These are phyloP conservation scores for Naganishia albida DNA, from an alignment of 1,284 basidiomycete genomes.

Conservation along the genomic window DNA sequence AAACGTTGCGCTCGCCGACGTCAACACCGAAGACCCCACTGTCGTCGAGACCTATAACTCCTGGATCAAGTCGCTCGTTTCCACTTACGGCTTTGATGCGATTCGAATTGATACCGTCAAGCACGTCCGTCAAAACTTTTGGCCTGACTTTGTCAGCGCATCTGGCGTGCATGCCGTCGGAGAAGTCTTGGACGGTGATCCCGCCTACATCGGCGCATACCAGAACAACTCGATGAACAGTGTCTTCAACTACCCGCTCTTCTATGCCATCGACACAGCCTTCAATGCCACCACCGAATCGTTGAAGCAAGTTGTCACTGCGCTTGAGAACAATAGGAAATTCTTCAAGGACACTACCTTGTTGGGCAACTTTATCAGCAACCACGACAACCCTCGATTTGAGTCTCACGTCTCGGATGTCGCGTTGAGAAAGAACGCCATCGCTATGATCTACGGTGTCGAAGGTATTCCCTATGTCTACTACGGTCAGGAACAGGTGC, in stretches of 20 bases:
- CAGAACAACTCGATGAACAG: conserved; percentile 57
- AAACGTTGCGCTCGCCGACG: conserved; percentile 51
- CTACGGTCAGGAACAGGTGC: conserved; percentile 59
- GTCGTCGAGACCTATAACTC: conserved; percentile 51
- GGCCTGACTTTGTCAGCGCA: conserved; percentile 54
- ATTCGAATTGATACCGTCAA: conserved; percentile 57
- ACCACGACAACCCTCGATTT: conserved; percentile 56
- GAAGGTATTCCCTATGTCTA: conserved; percentile 63
- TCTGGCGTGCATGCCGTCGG: conserved; percentile 56
- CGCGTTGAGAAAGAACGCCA: conserved; percentile 55
- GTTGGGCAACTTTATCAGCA: conserved; percentile 56
- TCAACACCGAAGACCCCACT: conserved; percentile 56
- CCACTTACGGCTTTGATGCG: conserved; percentile 54
- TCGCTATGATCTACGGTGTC: conserved; percentile 54
- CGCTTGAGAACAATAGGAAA: conserved; percentile 46
- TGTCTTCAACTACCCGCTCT: conserved; percentile 62
- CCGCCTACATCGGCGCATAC: conserved; percentile 48
- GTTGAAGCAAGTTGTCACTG: conserved; percentile 37
- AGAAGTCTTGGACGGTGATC: conserved; percentile 56
- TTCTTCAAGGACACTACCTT: conserved; percentile 49
- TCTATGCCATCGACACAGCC: conserved; percentile 56
- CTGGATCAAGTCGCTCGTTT: conserved; percentile 56
- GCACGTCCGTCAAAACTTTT: conserved; percentile 58
- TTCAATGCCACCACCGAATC: conserved; percentile 42
- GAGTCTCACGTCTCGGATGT: conserved; percentile 44